Evolutionary conservation across 148 eudicot genomes (phyloP), one percentile per base, ranked within the genome.

Genomic region (Amaranthus palmeri): DNA sequence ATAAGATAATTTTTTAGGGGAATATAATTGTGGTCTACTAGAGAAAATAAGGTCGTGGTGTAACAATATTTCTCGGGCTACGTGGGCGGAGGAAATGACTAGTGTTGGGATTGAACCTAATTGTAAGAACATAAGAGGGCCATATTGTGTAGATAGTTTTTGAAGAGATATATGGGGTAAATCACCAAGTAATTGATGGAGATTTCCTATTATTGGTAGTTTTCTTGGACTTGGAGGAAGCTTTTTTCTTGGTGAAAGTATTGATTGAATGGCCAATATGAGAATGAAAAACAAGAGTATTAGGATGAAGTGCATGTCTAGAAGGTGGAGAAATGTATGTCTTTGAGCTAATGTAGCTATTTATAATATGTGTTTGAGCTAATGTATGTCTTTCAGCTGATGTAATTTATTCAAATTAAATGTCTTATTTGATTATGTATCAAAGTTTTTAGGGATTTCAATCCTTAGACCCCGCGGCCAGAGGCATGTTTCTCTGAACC

Each of bases 211-310:
- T 42, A 87, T 9, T 47, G 88, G 86, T 42, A 87, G 76, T 72
- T 79, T 85, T 42, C 8, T 75, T 6, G 91, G 91, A 10, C 91
- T 78, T 9, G 88, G 91, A 72, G 84, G 91, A 17, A 43, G 75
- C 60, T 66, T 73, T 50, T 64, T 58, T 14, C 36, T 25, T 25
- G 36, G 36, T 25, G 36, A 25, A 25, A 25, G 36, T 25, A 25
- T 25, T 25, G 36, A 25, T 25, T 25, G 36, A 25, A 25, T 25
- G 36, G 36, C 1, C 36, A 25, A 0, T 25, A 25, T 25, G 36
- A 25, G 36, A 25, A 25, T 25, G 36, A 25, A 25, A 25, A 25
- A 25, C 36, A 25, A 25, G 36, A 25, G 2, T 25, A 25, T 25
- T 25, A 0, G 36, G 36, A 25, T 25, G 36, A 25, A 25, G 0